These are phyloP conservation scores for Dictyostelium citrinum DNA, from an alignment of 78 protist species.

Conservation along the genomic window DNA sequence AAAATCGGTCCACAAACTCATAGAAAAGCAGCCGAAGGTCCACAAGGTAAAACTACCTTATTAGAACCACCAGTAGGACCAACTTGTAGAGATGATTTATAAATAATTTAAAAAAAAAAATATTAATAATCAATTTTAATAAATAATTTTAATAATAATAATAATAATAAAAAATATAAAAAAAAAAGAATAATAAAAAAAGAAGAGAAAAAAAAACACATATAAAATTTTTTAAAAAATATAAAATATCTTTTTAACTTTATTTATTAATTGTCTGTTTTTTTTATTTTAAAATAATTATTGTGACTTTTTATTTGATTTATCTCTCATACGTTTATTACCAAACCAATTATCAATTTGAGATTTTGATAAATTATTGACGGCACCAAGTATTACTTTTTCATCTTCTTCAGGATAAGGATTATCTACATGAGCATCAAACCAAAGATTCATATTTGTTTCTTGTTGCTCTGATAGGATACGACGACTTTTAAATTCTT, in stretches of 20 bases:
- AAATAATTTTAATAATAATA: background rate
- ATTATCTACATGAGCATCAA: background rate
- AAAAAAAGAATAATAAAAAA: background rate
- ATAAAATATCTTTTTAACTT: background rate
- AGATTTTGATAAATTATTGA: constrained; percentile 35
- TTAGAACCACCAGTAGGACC: constrained; percentile 65
- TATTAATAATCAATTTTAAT: background rate
- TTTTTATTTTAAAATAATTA: background rate
- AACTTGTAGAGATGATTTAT: constrained; percentile 74
- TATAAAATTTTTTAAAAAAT: background rate
- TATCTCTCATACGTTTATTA: constrained; percentile 55
- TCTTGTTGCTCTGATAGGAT: constrained; percentile 8
- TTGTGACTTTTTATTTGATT: background rate
- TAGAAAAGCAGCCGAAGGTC: constrained; percentile 76
- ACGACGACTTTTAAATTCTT: constrained; percentile 20
- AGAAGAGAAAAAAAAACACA: background rate
- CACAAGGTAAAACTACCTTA: constrained; percentile 72
- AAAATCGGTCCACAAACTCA: constrained; percentile 81
- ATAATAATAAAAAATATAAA: background rate
- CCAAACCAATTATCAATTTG: constrained; percentile 74
- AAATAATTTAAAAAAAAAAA: no score
- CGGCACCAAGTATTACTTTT: constrained; percentile 32
- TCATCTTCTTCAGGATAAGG: constrained; percentile 63
- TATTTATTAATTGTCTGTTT: background rate
- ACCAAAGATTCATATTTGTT: constrained; percentile 26